Evolutionary conservation across 2,329 filamentous ascomycete species (phyloP).

Genomic region (Penicillium sp.): DNA sequence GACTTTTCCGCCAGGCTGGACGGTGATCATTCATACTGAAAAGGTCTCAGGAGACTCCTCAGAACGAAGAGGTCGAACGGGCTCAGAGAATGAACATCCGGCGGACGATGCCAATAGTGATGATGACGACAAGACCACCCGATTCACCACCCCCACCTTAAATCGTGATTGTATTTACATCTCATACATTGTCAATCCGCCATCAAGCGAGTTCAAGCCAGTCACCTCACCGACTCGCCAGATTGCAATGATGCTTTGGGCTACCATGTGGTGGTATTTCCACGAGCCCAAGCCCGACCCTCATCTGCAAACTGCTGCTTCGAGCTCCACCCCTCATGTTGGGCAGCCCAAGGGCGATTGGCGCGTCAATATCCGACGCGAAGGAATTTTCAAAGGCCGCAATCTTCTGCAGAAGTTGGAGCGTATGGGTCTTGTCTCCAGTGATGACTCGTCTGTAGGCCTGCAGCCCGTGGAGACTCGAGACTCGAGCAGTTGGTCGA

Average conservation of each 20-base stretch:
- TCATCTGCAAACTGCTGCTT: conserved; percentile 65
- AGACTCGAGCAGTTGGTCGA: conserved; percentile 68
- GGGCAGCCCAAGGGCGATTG: conserved; percentile 84
- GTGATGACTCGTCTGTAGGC: conserved; percentile 75
- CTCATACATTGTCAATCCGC: conserved; percentile 85
- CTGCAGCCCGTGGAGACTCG: conserved; percentile 62
- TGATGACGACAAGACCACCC: conserved; percentile 37
- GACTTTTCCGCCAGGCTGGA: conserved; percentile 80
- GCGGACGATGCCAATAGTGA: conserved; percentile 15
- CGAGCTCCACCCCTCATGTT: conserved; percentile 65
- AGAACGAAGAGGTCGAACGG: conserved; percentile 22
- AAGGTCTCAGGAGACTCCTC: conserved; percentile 38
- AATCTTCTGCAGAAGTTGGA: conserved; percentile 89
- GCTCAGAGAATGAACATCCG: conserved; percentile 18
- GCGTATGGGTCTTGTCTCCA: conserved; percentile 84
- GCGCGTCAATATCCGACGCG: conserved; percentile 79
- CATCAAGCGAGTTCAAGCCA: conserved; percentile 77
- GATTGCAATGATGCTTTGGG: conserved; percentile 96
- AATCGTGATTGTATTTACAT: conserved; percentile 84
- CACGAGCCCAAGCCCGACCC: conserved; percentile 77
- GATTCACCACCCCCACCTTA: conserved; percentile 76
- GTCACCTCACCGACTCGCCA: conserved; percentile 81
- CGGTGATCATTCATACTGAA: conserved; percentile 79
- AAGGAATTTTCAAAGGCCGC: conserved; percentile 83
- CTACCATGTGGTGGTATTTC: conserved; percentile 96